phyloP scores from a whole-genome alignment of 192 early-diverging fungal species.

The Phlyctochytrium arcticum region DNA sequence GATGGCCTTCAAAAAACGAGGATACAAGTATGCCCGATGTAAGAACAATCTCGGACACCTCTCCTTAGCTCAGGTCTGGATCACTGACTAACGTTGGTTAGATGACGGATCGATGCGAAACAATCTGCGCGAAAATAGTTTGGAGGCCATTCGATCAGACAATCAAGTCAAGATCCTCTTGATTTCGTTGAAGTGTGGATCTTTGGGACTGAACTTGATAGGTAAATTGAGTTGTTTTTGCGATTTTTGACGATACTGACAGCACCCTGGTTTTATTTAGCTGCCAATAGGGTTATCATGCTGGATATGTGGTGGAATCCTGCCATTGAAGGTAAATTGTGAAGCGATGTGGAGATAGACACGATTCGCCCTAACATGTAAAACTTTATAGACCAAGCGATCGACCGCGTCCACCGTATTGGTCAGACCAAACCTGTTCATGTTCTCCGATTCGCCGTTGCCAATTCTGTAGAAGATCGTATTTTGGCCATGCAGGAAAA shows the following conservation, averaged over 20 bases:
- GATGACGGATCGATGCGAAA: constrained; percentile 23
- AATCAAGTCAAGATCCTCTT: constrained; percentile 46
- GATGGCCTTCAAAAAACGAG: constrained; percentile 8
- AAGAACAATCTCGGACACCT: constrained; percentile 5
- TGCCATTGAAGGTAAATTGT: constrained; percentile 52
- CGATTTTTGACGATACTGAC: background rate
- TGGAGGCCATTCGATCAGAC: constrained; percentile 14
- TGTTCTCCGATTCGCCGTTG: constrained; percentile 60
- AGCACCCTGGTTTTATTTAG: background rate
- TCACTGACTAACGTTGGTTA: background rate
- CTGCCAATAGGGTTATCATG: constrained; percentile 68
- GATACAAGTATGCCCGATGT: constrained; percentile 29
- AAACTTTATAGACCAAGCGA: constrained; percentile 50
- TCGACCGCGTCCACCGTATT: constrained; percentile 72
- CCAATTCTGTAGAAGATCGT: constrained; percentile 65
- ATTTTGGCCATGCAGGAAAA: constrained; percentile 62
- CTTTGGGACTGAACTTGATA: constrained; percentile 66
- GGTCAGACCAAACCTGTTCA: constrained; percentile 60
- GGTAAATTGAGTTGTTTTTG: background rate
- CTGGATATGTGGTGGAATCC: constrained; percentile 85
- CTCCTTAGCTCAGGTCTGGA: background rate
- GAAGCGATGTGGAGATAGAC: background rate
- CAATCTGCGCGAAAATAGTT: constrained; percentile 10
- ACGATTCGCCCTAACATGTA: no score
- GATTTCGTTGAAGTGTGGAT: constrained; percentile 63